Evolutionary conservation across 116 monocot species (phyloP).

Genomic region (Dioscorea cayenensis): DNA sequence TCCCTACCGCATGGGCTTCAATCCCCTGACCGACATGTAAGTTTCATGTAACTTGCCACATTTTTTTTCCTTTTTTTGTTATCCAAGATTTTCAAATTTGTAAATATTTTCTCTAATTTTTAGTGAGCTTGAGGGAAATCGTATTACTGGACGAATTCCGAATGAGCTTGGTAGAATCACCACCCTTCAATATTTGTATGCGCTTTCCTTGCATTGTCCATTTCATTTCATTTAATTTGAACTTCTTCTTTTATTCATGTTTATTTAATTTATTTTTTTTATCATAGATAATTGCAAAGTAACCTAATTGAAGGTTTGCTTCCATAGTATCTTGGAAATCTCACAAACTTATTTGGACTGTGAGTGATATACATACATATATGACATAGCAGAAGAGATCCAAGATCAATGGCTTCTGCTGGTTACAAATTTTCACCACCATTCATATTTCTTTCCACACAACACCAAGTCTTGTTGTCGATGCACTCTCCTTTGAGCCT

Average conservation of each 20-base stretch:
- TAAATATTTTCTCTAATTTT: not conserved
- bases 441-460: too few species aligned
- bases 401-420: too few species aligned
- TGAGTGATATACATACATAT: too few species aligned
- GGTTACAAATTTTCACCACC: too few species aligned
- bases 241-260: not conserved
- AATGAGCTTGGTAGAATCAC: constrained; percentile 15
- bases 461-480: too few species aligned
- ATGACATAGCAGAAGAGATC: too few species aligned
- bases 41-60: not conserved
- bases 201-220: not conserved
- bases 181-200: constrained; percentile 18
- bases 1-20: constrained; percentile 39
- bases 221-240: too few species aligned
- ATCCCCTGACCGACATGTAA: constrained; percentile 50
- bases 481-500: too few species aligned
- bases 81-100: not conserved
- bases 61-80: too few species aligned
- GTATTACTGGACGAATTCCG: constrained; percentile 23
- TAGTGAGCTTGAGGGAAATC: constrained; percentile 16
- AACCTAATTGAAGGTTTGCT: not conserved
- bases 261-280: not conserved
- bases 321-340: not conserved
- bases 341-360: not conserved
- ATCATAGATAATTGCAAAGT: not conserved